Evolutionary conservation across 805 yeast species (phyloP).

Genomic region (Zygosaccharomyces kombuchaensis): DNA sequence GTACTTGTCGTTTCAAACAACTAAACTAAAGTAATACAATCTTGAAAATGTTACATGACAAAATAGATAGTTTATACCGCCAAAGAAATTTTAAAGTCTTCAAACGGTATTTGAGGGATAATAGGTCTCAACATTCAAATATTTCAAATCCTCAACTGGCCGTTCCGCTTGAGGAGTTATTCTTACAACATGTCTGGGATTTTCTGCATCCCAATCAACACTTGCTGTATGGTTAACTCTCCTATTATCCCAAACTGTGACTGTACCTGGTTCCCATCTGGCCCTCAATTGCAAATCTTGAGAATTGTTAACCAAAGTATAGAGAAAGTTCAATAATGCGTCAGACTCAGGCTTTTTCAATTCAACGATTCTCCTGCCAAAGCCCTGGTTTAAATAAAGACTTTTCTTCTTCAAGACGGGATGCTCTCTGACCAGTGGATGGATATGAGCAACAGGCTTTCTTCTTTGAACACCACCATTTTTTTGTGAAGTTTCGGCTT

Average conservation of each 20-base stretch:
- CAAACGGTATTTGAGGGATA: background rate
- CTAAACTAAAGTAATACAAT: no score
- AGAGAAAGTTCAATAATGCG: constrained; percentile 51
- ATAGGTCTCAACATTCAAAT: constrained; percentile 22
- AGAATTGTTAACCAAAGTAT: constrained; percentile 45
- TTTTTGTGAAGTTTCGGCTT: constrained; percentile 51
- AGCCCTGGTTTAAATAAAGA: constrained; percentile 52
- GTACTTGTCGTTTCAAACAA: no score
- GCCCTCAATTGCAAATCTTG: constrained; percentile 65
- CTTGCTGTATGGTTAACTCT: constrained; percentile 62
- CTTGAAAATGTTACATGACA: no score
- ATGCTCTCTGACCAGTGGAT: constrained; percentile 68
- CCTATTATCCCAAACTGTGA: constrained; percentile 76
- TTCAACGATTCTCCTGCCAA: constrained; percentile 62
- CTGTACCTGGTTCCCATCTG: constrained; percentile 61
- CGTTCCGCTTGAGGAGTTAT: constrained; percentile 68
- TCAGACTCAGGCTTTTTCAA: constrained; percentile 68
- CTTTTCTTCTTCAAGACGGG: constrained; percentile 64
- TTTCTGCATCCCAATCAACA: constrained; percentile 65
- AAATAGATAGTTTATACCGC: no score
- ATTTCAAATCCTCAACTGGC: constrained; percentile 49
- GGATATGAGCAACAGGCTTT: constrained; percentile 49
- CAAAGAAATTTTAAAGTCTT: no score
- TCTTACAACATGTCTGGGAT: constrained; percentile 64
- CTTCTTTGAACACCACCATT: constrained; percentile 63